These are phyloP conservation scores for Onygenales sp. DNA, from an alignment of 2,329 filamentous ascomycete genomes.

Conservation along the genomic window DNA sequence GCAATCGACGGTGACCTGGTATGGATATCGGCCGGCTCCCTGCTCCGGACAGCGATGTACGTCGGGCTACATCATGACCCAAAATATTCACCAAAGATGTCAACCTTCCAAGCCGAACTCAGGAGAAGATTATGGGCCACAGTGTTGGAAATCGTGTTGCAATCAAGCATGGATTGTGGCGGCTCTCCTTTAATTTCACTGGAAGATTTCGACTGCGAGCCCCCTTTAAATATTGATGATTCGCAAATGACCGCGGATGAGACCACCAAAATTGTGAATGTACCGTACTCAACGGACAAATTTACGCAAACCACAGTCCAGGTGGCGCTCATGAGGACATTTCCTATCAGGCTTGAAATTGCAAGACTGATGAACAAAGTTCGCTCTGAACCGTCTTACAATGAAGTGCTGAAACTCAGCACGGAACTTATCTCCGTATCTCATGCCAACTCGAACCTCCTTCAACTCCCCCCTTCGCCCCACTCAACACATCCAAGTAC, in stretches of 20 bases:
- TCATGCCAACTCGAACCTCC: not conserved
- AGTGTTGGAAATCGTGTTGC: conserved; percentile 33
- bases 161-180: conserved; percentile 25
- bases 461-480: not conserved
- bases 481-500: not conserved
- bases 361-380: conserved; percentile 41
- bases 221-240: conserved; percentile 30
- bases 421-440: conserved; percentile 29
- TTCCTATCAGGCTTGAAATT: conserved; percentile 36
- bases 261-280: not conserved
- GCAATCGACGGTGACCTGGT: conserved; percentile 23
- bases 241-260: conserved; percentile 14
- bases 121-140: conserved; percentile 36
- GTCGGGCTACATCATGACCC: conserved; percentile 35
- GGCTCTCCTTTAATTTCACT: conserved; percentile 23
- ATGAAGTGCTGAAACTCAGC: conserved; percentile 39
- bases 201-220: conserved; percentile 27
- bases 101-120: conserved; percentile 34
- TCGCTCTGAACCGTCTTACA: conserved; percentile 34
- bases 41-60: conserved; percentile 32
- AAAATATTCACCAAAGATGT: conserved; percentile 23
- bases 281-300: conserved; percentile 21
- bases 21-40: conserved; percentile 27
- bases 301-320: conserved; percentile 45
- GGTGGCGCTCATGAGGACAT: conserved; percentile 37